Percentiles rank a stretch among this genome's conserved stretches.
Evolutionary conservation across 441 rosid species (phyloP).

Genomic region (Capsella rubella): DNA sequence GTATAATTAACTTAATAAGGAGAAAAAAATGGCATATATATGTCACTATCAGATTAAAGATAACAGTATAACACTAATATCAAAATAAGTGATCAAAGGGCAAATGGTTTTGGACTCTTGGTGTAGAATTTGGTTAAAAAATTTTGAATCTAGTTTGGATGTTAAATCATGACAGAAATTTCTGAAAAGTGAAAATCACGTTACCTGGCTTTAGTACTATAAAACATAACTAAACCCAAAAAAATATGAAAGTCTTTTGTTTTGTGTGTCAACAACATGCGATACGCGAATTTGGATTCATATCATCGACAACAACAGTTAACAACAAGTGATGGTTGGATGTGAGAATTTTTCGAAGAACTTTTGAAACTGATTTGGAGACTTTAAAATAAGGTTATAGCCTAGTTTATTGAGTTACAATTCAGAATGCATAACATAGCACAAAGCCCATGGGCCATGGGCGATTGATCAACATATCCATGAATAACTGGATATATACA

Average conservation of each 20-base stretch:
- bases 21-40: background rate
- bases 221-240: background rate
- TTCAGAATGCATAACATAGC: constrained; percentile 2
- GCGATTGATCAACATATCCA: constrained; percentile 3
- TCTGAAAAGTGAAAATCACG: background rate
- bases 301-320: background rate
- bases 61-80: no score
- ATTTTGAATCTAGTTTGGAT: background rate
- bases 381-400: background rate
- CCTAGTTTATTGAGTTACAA: background rate
- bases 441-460: constrained; percentile 8
- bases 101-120: background rate
- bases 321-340: background rate
- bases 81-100: background rate
- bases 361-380: background rate
- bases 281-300: background rate
- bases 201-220: background rate
- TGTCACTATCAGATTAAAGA: background rate
- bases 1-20: background rate
- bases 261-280: background rate
- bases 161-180: background rate
- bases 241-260: background rate
- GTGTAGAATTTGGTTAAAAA: background rate
- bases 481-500: background rate
- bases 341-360: background rate